Conservation (phyloP, 2,329 filamentous ascomycete genomes). For the Diaporthe vaccinii region DNA sequence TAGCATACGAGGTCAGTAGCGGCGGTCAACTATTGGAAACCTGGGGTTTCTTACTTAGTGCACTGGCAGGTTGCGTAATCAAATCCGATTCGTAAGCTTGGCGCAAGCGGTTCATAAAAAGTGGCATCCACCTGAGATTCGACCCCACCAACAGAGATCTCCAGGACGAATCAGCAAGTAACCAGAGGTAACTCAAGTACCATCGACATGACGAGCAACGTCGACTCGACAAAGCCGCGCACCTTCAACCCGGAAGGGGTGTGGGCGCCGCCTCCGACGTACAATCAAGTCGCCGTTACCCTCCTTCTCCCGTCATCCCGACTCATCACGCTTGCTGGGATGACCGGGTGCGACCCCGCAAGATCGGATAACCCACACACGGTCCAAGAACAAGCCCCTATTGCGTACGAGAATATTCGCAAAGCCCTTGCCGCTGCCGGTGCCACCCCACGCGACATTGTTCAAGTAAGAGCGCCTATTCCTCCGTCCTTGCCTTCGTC, state of each 20-base stretch:
- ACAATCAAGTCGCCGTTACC: conserved; percentile 36
- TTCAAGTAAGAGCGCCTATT: conserved; percentile 20
- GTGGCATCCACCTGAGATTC: background rate
- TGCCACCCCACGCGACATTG: conserved; percentile 36
- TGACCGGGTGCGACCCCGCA: conserved; percentile 38
- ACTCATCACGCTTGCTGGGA: conserved; percentile 35
- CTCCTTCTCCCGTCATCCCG: conserved; percentile 34
- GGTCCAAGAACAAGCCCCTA: conserved; percentile 25
- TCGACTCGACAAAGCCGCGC: conserved; percentile 23
- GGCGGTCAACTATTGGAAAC: background rate
- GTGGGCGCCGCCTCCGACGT: conserved; percentile 31
- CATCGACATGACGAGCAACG: conserved; percentile 8
- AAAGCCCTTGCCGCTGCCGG: conserved; percentile 34
- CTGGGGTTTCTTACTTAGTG: background rate
- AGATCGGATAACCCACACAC: conserved; percentile 34
- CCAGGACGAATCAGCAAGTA: background rate
- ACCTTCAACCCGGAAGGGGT: conserved; percentile 36
- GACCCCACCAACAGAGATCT: background rate
- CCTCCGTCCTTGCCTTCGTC: background rate
- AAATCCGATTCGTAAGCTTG: conserved; percentile 1
- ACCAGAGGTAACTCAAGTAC: background rate
- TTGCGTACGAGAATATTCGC: conserved; percentile 35
- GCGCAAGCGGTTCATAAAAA: background rate
- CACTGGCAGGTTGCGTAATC: conserved; percentile 19
- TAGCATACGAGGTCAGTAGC: background rate